Evolutionary conservation across 176 grass and related monocot genomes (phyloP).

Genomic region (Cenchrus purpureus): DNA sequence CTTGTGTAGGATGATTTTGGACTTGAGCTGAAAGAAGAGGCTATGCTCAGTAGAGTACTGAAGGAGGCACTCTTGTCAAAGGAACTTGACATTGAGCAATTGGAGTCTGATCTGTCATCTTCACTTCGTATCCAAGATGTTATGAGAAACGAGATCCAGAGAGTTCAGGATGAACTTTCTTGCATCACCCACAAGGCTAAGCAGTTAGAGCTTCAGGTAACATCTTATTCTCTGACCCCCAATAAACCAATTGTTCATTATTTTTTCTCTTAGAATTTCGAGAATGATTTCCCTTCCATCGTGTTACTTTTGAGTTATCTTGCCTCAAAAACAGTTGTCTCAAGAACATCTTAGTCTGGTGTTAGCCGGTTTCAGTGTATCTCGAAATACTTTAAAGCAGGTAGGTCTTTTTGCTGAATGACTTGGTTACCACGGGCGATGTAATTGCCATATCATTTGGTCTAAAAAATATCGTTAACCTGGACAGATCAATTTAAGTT

Average conservation of each 20-base stretch:
- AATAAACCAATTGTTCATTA: neutral
- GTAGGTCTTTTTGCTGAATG: neutral
- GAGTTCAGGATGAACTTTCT: slow-evolving; percentile 81
- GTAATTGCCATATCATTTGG: neutral
- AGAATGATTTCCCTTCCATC: neutral
- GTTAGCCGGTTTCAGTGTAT: neutral
- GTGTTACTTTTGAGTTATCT: slow-evolving; percentile 1
- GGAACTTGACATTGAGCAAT: slow-evolving; percentile 72
- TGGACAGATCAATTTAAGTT: neutral
- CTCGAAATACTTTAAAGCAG: neutral
- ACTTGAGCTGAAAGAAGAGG: slow-evolving; percentile 76
- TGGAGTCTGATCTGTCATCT: slow-evolving; percentile 73
- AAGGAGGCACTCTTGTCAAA: slow-evolving; percentile 76
- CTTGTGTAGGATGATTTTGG: slow-evolving; percentile 63
- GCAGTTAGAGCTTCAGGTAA: slow-evolving; percentile 78
- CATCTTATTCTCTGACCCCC: slow-evolving; percentile 2
- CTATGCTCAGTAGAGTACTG: slow-evolving; percentile 72
- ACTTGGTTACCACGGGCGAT: neutral
- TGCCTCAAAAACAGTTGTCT: too few species aligned
- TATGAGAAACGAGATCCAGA: slow-evolving; percentile 78
- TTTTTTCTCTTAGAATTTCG: slow-evolving; percentile 16
- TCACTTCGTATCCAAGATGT: slow-evolving; percentile 67
- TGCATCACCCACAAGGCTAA: slow-evolving; percentile 80
- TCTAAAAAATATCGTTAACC: neutral
- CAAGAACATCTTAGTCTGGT: neutral